Evolutionary conservation across 1,284 basidiomycete genomes (phyloP).

Genomic region (Cutaneotrichosporon dermatis): DNA sequence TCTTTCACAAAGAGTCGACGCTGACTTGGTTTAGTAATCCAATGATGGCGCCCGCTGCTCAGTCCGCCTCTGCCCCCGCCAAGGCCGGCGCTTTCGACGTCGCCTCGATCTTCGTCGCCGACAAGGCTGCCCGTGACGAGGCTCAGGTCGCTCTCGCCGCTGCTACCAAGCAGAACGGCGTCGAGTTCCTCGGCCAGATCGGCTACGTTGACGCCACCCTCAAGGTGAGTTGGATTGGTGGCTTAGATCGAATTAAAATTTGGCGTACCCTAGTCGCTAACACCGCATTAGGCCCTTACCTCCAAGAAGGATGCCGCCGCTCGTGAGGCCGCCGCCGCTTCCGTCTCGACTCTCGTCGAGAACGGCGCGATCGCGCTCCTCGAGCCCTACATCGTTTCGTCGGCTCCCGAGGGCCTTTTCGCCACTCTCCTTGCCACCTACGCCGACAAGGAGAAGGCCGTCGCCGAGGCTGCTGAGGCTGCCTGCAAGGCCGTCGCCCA

Average conservation of each 20-base stretch:
- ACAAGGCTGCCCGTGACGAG: conserved; percentile 58
- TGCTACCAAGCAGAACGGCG: conserved; percentile 77
- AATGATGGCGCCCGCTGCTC: conserved; percentile 48
- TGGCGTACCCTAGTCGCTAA: not conserved
- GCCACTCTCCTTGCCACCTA: conserved; percentile 83
- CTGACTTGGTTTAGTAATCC: conserved; percentile 6
- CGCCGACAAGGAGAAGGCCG: conserved; percentile 75
- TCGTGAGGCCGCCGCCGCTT: conserved; percentile 46
- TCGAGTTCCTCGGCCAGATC: conserved; percentile 68
- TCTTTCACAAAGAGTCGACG: not conserved
- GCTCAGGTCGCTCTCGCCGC: conserved; percentile 68
- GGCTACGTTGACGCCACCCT: conserved; percentile 75
- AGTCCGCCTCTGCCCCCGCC: conserved; percentile 35
- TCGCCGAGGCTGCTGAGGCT: conserved; percentile 68
- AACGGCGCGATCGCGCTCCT: conserved; percentile 76
- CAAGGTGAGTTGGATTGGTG: conserved; percentile 53
- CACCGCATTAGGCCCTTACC: conserved; percentile 49
- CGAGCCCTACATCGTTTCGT: conserved; percentile 80
- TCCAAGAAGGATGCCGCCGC: conserved; percentile 57
- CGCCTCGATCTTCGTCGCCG: conserved; percentile 48
- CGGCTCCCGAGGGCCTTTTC: conserved; percentile 63
- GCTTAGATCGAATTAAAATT: not conserved
- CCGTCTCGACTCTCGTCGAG: conserved; percentile 58
- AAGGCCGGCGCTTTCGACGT: conserved; percentile 47
- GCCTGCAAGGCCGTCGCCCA: conserved; percentile 76